Evolutionary conservation across 352 stramenopile species (phyloP), one percentile per base, ranked within the genome.

Genomic region (Phytopythium aichiense): DNA sequence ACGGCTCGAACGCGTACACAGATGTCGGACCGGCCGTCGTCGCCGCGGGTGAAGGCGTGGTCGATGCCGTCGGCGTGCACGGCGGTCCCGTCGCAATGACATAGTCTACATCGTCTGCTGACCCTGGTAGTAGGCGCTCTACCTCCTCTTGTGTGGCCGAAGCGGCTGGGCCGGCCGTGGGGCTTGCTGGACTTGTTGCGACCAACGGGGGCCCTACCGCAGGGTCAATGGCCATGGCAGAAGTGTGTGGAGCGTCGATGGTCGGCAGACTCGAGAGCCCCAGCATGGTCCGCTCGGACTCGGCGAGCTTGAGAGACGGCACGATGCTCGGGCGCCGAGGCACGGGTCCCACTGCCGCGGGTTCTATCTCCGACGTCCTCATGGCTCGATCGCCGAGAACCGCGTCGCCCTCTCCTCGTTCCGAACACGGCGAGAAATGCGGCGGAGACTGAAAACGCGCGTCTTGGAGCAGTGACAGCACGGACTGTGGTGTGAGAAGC

Each of bases 1-100:
- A 62, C 4, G 76, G 80, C 45, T 88, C 73, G 42, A 88, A 91
- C 15, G 72, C 61, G 8, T 66, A 65, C 15, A n/a, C 37, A 0
- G 58, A 20, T 0, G n/a, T 40, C 9, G 56, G 9, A 7, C 20
- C 25, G 11, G 56, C 8, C 22, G 35, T n/a, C 20, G 35, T 23
- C 22, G 23, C 22, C 7, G 13, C 33, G 18, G n/a, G 7, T 13
- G 53, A 20, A 8, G 22, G 4, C 7, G 37, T 13, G 9, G 20
- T 12, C 9, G 35, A 13, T 16, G 35, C 18, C n/a, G 51, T 18
- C n/a, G 51, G 16, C 28, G 43, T 50, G 8, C 15, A 11, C 2
- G 33, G 1, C n/a, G 18, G 23, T 22, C 6, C 40, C 7, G 16
- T 1, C 0, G 40, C 13, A 20, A n/a, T 15, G 12, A 1, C 31